Conservation (phyloP, 257 asterid genomes). For the Solanum virginianum region DNA sequence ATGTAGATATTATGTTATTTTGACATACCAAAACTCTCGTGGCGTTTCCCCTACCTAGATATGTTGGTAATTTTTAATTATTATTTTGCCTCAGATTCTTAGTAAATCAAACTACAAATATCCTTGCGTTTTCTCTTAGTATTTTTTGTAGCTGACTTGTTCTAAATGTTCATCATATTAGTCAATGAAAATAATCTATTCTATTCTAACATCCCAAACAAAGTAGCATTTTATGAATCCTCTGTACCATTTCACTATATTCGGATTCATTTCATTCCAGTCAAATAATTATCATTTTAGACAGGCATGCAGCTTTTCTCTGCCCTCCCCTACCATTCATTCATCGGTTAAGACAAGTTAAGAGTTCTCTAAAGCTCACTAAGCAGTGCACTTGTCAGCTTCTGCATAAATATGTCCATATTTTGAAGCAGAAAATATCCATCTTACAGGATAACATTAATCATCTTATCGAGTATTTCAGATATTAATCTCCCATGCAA, state of each 20-base stretch:
- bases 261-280: neutral
- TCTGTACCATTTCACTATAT: neutral
- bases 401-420: neutral
- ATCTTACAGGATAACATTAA: neutral
- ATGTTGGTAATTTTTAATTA: neutral
- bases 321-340: neutral
- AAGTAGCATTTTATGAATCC: neutral
- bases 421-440: neutral
- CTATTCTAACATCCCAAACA: neutral
- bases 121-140: slow-evolving; percentile 1
- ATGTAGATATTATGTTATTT: neutral
- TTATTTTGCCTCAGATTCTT: neutral
- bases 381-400: neutral
- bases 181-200: neutral
- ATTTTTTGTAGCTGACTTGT: neutral
- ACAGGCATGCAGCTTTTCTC: neutral
- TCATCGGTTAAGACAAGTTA: neutral
- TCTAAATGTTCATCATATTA: neutral
- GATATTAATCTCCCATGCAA: neutral
- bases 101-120: neutral
- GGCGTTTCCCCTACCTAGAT: neutral
- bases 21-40: neutral
- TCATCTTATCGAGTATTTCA: neutral
- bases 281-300: neutral
- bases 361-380: neutral